Base-by-base conservation (phyloP, 163 green algal genomes). In the Scenedesmus sp. region DNA sequence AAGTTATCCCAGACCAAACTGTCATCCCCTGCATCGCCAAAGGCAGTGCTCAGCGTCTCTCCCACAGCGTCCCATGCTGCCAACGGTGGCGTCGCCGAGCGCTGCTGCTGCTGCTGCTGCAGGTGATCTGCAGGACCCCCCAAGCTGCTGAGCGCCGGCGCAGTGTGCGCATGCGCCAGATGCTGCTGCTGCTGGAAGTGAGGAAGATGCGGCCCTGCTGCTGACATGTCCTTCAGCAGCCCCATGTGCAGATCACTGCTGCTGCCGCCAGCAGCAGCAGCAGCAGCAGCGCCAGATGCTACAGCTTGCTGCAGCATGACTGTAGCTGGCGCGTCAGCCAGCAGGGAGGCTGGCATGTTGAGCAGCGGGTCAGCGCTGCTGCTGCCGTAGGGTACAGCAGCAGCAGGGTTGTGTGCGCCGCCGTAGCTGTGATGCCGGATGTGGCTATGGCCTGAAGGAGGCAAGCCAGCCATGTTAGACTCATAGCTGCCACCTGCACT, bases 21-120 rank as follows among this genome's bases (percentile, higher is more conserved):
- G 18, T 79, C 70, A 52, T 79, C 70, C 4, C 70, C 70, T 4
- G 70, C 70, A 52, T 79, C 23, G 70, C 70, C 70, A 79, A 79
- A 79, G 23, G 70, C 70, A 52, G 70, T 79, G 70, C 70, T 79
- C 70, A 79, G 70, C 70, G 70, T 79, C 70, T 79, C 70, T 15
- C 70, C 70, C 23, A 79, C 70, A 15, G 70, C 70, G 13, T 79
- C 70, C 70, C 70, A 79, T 4, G 23, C 23, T 2, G 70, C 23
- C 5, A 79, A 18, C 70, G 23, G 70, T 3, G 70, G 23, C 23
- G 70, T 79, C 70, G 23, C 4, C 23, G 5, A 52, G 2, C 23
- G 70, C 70, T 79, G 70, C 70, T 79, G 70, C 70, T 79, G 70
- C 70, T 79, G 66, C 9, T 76, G 66, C 6, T 34, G 66, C 4